Evolutionary conservation across 179 eudicot species (phyloP).

Genomic region (Sideroxylon spinosum): DNA sequence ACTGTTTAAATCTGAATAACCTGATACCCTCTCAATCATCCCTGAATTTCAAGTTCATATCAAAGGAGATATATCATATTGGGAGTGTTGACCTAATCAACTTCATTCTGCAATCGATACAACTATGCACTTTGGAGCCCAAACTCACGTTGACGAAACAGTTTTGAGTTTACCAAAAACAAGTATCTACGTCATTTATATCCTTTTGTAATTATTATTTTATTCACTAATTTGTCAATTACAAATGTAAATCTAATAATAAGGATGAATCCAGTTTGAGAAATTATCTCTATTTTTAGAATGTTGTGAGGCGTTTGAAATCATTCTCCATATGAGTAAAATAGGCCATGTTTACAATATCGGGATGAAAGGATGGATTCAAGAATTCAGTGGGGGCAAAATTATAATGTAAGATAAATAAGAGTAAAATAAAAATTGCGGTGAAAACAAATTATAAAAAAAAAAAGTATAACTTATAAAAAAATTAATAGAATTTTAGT

Average conservation of each 20-base stretch:
- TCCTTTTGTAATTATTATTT: no score
- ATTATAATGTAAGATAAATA: no score
- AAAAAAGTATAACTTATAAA: no score
- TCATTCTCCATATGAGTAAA: slow-evolving; percentile 57
- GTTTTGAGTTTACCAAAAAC: slow-evolving; percentile 62
- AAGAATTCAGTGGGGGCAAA: no score
- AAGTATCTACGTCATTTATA: slow-evolving; percentile 56
- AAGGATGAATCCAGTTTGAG: slow-evolving; percentile 45
- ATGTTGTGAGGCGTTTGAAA: slow-evolving; percentile 65
- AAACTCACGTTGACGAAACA: slow-evolving; percentile 41
- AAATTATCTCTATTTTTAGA: slow-evolving; percentile 55
- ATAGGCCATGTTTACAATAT: slow-evolving; percentile 55
- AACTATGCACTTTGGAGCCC: slow-evolving; percentile 64
- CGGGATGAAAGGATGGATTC: no score
- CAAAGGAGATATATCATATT: slow-evolving; percentile 57
- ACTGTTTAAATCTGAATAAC: slow-evolving; percentile 52
- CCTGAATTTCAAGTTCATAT: slow-evolving; percentile 56
- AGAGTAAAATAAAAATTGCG: no score
- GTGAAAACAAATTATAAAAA: no score
- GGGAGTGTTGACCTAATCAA: slow-evolving; percentile 58
- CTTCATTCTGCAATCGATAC: slow-evolving; percentile 52
- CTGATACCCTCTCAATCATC: slow-evolving; percentile 44
- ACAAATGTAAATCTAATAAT: no score
- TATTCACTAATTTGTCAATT: no score
- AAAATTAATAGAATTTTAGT: no score